A percentile compares a stretch with the other conserved stretches of the same genome.
These are phyloP conservation scores for Thinopyrum elongatum DNA, from an alignment of 176 grass and related monocot genomes.

Conservation along the genomic window DNA sequence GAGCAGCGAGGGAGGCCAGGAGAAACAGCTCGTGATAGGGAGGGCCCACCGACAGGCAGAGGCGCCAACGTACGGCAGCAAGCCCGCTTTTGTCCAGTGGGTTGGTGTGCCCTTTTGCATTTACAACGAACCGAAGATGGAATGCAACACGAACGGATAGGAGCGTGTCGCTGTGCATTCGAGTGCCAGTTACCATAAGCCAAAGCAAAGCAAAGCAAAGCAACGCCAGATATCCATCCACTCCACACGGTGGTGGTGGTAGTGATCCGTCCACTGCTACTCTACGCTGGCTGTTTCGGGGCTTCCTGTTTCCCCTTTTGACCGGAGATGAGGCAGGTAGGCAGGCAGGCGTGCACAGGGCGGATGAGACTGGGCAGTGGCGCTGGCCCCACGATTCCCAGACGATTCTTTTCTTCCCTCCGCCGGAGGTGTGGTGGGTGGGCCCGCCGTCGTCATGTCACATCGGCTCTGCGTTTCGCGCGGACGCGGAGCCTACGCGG, in stretches of 20 bases:
- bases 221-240: neutral
- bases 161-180: neutral
- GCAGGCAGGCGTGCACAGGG: neutral
- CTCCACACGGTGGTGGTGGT: neutral
- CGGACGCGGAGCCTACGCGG: constrained; percentile 28
- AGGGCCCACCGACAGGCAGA: neutral
- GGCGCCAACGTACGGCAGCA: neutral
- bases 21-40: neutral
- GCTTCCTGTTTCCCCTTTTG: neutral
- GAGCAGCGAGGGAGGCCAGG: neutral
- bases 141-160: neutral
- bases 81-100: neutral
- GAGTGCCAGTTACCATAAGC: constrained; percentile 24
- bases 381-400: neutral
- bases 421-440: neutral
- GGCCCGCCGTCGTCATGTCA: neutral
- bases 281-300: neutral
- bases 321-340: neutral
- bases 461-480: neutral
- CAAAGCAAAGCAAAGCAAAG: constrained; percentile 21
- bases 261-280: neutral
- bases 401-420: neutral
- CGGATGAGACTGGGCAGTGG: neutral
- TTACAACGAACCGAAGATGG: neutral
- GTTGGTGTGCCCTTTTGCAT: constrained; percentile 26